Percentiles rank a stretch among this genome's conserved stretches.
These are phyloP conservation scores for Aspergillus neotritici DNA, from an alignment of 2,329 filamentous ascomycete species.

Conservation along the genomic window DNA sequence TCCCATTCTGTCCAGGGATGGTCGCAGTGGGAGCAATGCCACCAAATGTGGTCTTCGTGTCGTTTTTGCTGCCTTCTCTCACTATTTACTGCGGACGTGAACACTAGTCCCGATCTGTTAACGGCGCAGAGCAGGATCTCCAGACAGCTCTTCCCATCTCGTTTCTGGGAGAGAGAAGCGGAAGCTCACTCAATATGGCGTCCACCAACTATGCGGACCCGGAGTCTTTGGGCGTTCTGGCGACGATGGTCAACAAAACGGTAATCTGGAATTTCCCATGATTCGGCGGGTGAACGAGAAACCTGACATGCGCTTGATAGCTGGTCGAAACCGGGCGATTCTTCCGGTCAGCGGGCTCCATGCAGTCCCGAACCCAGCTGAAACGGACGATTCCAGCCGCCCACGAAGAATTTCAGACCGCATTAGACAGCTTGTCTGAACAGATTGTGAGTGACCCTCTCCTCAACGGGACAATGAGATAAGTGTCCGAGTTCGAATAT, in stretches of 20 bases:
- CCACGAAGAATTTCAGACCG: slow-evolving; percentile 36
- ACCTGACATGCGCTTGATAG: slow-evolving; percentile 16
- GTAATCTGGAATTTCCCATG: slow-evolving; percentile 22
- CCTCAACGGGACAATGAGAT: not conserved
- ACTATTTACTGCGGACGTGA: too few relatives aligned
- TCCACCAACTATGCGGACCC: slow-evolving; percentile 22
- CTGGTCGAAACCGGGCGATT: slow-evolving; percentile 39
- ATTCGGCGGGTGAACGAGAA: not conserved
- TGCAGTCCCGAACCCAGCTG: slow-evolving; percentile 30
- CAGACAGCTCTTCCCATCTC: too few relatives aligned
- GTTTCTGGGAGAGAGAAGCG: not conserved
- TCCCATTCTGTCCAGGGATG: too few relatives aligned
- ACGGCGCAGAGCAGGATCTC: too few relatives aligned
- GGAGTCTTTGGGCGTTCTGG: slow-evolving; percentile 32
- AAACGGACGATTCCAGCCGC: slow-evolving; percentile 35
- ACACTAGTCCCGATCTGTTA: too few relatives aligned
- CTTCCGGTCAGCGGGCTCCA: slow-evolving; percentile 33
- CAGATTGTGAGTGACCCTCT: slow-evolving; percentile 34
- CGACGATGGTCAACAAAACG: slow-evolving; percentile 34
- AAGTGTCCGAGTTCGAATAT: not conserved
- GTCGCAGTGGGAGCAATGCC: too few relatives aligned
- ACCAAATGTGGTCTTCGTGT: too few relatives aligned
- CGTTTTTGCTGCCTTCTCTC: too few relatives aligned
- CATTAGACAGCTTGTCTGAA: slow-evolving; percentile 37
- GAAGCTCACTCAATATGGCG: slow-evolving; percentile 14